A percentile compares a stretch with the other conserved stretches of the same genome.
These are phyloP conservation scores for Ambrosia trifida DNA, from an alignment of 129 eudicot species.

Conservation along the genomic window DNA sequence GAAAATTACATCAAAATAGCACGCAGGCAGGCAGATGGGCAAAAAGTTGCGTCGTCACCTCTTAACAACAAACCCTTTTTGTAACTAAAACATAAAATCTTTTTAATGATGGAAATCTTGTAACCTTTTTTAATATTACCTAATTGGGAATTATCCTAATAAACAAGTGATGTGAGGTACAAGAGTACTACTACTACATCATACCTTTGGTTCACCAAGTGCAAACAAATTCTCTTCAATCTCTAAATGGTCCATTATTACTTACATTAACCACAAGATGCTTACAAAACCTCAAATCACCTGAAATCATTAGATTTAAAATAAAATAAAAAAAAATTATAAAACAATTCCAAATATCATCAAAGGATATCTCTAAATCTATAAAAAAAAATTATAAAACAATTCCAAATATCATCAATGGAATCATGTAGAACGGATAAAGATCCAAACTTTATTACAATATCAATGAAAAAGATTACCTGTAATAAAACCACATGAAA, in stretches of 20 bases:
- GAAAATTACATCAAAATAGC: too few species aligned
- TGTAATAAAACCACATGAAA: slow-evolving; percentile 35
- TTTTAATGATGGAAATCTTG: not conserved
- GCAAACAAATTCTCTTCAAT: slow-evolving; percentile 72
- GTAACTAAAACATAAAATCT: slow-evolving; percentile 13
- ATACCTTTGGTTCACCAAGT: slow-evolving; percentile 94
- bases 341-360: not conserved
- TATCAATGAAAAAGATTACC: not conserved
- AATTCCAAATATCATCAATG: too few species aligned
- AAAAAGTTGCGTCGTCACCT: too few species aligned
- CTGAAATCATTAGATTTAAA: slow-evolving; percentile 30
- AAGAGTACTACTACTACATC: not conserved
- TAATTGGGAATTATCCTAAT: slow-evolving; percentile 5
- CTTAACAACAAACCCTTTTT: too few species aligned
- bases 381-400: not conserved
- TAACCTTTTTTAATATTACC: not conserved
- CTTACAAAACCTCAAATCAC: slow-evolving; percentile 4
- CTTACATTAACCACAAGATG: slow-evolving; percentile 19
- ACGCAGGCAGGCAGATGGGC: too few species aligned
- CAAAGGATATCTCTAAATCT: not conserved
- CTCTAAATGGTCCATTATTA: slow-evolving; percentile 71
- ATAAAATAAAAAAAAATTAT: too few species aligned
- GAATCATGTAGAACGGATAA: too few species aligned
- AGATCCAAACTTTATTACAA: too few species aligned
- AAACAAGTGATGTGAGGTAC: not conserved